Evolutionary conservation across 768 basidiomycete species (phyloP), one percentile per base, ranked within the genome.

Genomic region (Sporobolomyces pararoseus): DNA sequence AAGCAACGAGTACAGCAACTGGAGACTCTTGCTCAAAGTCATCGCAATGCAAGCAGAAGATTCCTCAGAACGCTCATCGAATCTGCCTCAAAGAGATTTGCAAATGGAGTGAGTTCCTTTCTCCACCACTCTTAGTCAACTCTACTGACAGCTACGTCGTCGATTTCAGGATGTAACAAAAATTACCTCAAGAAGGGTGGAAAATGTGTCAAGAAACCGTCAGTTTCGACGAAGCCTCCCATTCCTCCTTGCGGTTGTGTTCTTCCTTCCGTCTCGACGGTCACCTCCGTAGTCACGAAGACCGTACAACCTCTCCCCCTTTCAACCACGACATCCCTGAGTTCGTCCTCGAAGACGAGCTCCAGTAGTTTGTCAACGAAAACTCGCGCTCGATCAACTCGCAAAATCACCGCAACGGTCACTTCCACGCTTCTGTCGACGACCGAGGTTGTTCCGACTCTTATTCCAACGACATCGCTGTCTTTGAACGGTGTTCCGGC

Each of bases 61-160:
- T 61, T 16, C 59, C 59, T 3, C 46, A 32, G n/a, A 27, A 47
- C 46, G 46, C 59, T 7, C 46, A 49, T 35, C 59, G 59, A 12
- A 61, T 61, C 32, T 61, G 59, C n/a, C 46, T 61, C 31, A 61
- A 61, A 35, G 23, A 49, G 46, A 21, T 49, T 27, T 61, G 59
- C 32, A 34, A 23, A 12, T 61, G 59, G 59, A 31, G 59, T 61
- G 6, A 32, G 59, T 32, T 32, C 19, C 12, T 34, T 49, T 23
- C 46, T 5, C 17, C 27, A 25, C 9, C 58, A 13, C 31, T 6
- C 23, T 23, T 27, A 14, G 23, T 31, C n/a, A n/a, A n/a, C n/a
- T n/a, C n/a, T n/a, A n/a, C n/a, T n/a, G n/a, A n/a, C n/a, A n/a
- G n/a, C n/a, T n/a, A n/a, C n/a, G n/a, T n/a, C n/a, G n/a, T 23